These are phyloP conservation scores for Brasenia schreberi DNA, from an alignment of 164 flowering plant genomes.

Conservation along the genomic window DNA sequence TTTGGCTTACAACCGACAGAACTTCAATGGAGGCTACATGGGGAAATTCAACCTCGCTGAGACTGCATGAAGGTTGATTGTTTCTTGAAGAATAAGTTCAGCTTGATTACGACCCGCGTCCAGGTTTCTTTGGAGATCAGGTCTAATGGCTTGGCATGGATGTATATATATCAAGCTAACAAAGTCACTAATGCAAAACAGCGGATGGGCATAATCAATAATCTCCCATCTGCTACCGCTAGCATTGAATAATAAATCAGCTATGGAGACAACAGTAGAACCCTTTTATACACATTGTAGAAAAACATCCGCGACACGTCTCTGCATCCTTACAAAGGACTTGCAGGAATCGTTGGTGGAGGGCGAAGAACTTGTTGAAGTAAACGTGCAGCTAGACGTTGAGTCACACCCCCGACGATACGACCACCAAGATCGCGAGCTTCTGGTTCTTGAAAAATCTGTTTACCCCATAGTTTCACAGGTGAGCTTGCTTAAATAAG, in stretches of 20 bases:
- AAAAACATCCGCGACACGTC: background rate
- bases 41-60: no score
- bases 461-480: conserved; percentile 10
- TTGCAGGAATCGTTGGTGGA: conserved; percentile 21
- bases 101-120: no score
- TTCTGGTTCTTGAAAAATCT: conserved; percentile 87
- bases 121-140: no score
- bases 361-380: conserved; percentile 73
- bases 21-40: no score
- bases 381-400: conserved; percentile 84
- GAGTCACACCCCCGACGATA: conserved; percentile 64
- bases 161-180: no score
- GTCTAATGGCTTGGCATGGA: no score
- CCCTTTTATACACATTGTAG: background rate
- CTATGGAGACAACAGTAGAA: background rate
- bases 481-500: background rate
- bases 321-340: background rate
- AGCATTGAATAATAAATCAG: background rate
- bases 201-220: no score
- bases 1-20: no score
- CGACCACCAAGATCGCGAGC: conserved; percentile 66
- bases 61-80: no score
- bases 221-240: no score
- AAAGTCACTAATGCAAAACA: no score
- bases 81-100: no score